Percentiles rank a stretch among this genome's conserved stretches.
Evolutionary conservation across 2,329 filamentous ascomycete species (phyloP).

Genomic region (Fusarium lyarnte): DNA sequence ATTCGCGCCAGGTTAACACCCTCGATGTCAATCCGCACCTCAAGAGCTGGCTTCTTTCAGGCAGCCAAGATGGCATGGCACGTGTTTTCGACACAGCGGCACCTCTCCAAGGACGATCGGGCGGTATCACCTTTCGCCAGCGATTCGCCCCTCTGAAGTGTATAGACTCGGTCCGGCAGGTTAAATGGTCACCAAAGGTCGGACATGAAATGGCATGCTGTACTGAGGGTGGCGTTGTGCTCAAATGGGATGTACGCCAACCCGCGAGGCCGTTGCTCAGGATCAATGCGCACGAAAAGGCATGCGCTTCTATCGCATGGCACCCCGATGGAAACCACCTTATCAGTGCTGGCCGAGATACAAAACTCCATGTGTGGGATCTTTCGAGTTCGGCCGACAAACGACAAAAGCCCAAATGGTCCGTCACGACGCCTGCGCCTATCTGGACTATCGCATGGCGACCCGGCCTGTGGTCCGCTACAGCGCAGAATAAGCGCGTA

Average conservation of each 20-base stretch:
- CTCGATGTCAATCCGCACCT: constrained; percentile 70
- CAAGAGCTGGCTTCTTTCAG: constrained; percentile 67
- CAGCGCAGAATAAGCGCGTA: constrained; percentile 66
- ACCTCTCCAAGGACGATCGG: constrained; percentile 58
- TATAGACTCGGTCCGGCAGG: constrained; percentile 62
- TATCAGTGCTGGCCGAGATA: constrained; percentile 70
- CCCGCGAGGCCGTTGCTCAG: constrained; percentile 62
- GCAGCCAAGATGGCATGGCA: constrained; percentile 71
- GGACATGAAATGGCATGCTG: constrained; percentile 71
- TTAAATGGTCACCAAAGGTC: constrained; percentile 72
- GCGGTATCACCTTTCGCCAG: constrained; percentile 60
- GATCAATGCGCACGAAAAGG: constrained; percentile 70
- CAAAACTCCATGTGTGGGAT: constrained; percentile 73
- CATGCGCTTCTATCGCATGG: constrained; percentile 70
- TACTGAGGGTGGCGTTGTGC: constrained; percentile 68
- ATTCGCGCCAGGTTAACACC: constrained; percentile 70
- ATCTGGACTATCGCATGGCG: constrained; percentile 70
- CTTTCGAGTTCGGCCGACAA: constrained; percentile 68
- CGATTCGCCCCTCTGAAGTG: constrained; percentile 53
- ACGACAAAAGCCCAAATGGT: constrained; percentile 71
- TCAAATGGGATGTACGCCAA: constrained; percentile 73
- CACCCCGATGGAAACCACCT: constrained; percentile 74
- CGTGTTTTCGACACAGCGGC: constrained; percentile 68
- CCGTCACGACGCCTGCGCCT: constrained; percentile 68
- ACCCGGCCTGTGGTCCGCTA: constrained; percentile 72